These are phyloP conservation scores for Rhizoctonia solani DNA, from an alignment of 1,284 basidiomycete species.

Conservation along the genomic window DNA sequence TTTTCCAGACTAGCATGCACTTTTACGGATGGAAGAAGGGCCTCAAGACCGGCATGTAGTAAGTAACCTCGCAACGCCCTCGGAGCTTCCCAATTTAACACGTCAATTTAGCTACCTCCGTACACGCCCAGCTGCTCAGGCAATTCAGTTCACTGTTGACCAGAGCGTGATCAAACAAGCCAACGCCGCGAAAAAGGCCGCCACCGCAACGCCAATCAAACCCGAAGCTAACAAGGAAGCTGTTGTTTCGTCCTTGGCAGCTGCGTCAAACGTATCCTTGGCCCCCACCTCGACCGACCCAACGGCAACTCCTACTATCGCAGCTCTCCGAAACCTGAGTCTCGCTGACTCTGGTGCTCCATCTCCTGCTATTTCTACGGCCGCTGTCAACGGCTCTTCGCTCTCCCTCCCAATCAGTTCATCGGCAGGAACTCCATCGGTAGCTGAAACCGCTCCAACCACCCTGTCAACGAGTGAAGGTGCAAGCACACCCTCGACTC, in stretches of 20 bases:
- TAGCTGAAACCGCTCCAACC: conserved; percentile 31
- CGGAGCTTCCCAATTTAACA: neutral
- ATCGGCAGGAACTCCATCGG: conserved; percentile 12
- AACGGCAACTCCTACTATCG: conserved; percentile 22
- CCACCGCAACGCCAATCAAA: conserved; percentile 35
- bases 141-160: conserved; percentile 98
- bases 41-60: conserved; percentile 95
- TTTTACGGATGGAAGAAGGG: conserved; percentile 99
- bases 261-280: conserved; percentile 27
- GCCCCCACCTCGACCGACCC: conserved; percentile 8
- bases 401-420: conserved; percentile 16
- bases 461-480: conserved; percentile 16
- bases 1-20: conserved; percentile 84
- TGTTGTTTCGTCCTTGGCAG: conserved; percentile 16
- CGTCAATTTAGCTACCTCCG: conserved; percentile 68
- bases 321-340: conserved; percentile 18
- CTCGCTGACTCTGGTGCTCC: neutral
- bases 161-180: conserved; percentile 76
- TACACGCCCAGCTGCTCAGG: conserved; percentile 91
- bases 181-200: conserved; percentile 48
- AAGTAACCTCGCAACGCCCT: conserved; percentile 4
- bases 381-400: conserved; percentile 28
- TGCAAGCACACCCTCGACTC: conserved; percentile 43
- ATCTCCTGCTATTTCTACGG: conserved; percentile 31
- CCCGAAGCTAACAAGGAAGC: conserved; percentile 21